These are phyloP conservation scores for Fusarium devonianum DNA, from an alignment of 2,329 filamentous ascomycete species.

Conservation along the genomic window DNA sequence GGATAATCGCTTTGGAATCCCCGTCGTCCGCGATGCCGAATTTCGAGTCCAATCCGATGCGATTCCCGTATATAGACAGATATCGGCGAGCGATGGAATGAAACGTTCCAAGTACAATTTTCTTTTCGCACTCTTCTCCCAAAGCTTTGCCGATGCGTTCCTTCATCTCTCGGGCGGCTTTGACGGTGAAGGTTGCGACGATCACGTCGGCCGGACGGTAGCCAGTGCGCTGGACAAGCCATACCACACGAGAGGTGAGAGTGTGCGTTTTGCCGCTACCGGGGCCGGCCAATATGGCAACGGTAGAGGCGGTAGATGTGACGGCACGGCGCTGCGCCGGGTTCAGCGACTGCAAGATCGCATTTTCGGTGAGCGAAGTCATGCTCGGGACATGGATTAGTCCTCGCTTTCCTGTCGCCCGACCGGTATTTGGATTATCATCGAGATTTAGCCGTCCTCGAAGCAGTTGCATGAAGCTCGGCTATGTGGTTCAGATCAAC, in stretches of 20 bases:
- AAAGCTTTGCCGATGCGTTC: conserved; percentile 82
- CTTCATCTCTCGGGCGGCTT: conserved; percentile 93
- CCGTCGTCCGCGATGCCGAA: conserved; percentile 90
- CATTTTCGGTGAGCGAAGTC: conserved; percentile 35
- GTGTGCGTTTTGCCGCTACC: conserved; percentile 94
- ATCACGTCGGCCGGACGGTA: conserved; percentile 86
- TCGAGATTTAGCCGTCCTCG: conserved; percentile 13
- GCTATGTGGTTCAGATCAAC: neutral
- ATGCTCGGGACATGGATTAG: conserved; percentile 39
- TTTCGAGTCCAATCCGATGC: conserved; percentile 80
- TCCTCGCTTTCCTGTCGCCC: conserved; percentile 30
- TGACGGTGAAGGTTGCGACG: conserved; percentile 96
- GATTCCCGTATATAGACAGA: conserved; percentile 80
- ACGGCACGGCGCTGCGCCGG: conserved; percentile 63
- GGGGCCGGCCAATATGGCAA: conserved; percentile 72
- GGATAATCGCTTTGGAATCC: conserved; percentile 81
- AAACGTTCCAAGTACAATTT: conserved; percentile 89
- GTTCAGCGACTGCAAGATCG: conserved; percentile 60
- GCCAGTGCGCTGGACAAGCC: conserved; percentile 76
- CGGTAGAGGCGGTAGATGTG: conserved; percentile 59
- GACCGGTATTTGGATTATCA: conserved; percentile 11
- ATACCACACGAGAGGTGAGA: conserved; percentile 88
- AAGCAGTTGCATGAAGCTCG: neutral
- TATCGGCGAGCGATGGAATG: conserved; percentile 92
- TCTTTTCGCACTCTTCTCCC: conserved; percentile 77